Conservation (phyloP, 768 basidiomycete species). For the Rhodotorula kratochvilovae region DNA sequence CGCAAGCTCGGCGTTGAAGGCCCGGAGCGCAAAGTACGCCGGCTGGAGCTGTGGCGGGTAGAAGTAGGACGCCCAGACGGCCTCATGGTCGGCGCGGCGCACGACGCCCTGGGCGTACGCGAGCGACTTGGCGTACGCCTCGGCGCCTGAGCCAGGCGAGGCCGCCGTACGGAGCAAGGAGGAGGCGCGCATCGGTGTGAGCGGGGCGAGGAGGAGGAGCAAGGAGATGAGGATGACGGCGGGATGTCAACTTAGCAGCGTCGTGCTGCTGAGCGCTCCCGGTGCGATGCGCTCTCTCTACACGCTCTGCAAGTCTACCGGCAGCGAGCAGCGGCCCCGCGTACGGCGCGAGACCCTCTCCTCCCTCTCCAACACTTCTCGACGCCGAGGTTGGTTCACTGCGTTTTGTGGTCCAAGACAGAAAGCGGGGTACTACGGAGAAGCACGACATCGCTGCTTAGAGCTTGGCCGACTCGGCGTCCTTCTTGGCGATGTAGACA, state of each 20-base stretch:
- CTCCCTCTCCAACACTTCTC: too few species aligned
- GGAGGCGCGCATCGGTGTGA: neutral
- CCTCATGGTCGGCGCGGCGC: conserved; percentile 25
- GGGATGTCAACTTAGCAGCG: neutral
- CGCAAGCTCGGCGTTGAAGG: conserved; percentile 42
- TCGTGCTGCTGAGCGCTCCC: too few species aligned
- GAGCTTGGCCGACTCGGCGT: conserved; percentile 11
- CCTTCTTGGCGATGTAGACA: conserved; percentile 51
- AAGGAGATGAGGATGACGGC: neutral
- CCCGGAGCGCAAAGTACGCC: conserved; percentile 38
- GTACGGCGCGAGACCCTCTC: too few species aligned
- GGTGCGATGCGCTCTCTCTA: too few species aligned
- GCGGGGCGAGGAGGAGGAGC: neutral
- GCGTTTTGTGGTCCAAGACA: neutral
- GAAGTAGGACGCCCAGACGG: conserved; percentile 36
- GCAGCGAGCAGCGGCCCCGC: too few species aligned
- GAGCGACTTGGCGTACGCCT: conserved; percentile 1
- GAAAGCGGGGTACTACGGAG: neutral
- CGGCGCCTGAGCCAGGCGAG: neutral
- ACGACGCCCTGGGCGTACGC: conserved; percentile 15
- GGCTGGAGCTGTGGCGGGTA: conserved; percentile 36
- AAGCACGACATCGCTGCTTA: neutral
- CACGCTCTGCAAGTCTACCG: too few species aligned
- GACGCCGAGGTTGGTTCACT: neutral
- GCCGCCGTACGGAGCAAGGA: neutral